Percentiles rank a stretch among this genome's conserved stretches.
Evolutionary conservation across 345 rosid species (phyloP).

Genomic region (Populus simonii): DNA sequence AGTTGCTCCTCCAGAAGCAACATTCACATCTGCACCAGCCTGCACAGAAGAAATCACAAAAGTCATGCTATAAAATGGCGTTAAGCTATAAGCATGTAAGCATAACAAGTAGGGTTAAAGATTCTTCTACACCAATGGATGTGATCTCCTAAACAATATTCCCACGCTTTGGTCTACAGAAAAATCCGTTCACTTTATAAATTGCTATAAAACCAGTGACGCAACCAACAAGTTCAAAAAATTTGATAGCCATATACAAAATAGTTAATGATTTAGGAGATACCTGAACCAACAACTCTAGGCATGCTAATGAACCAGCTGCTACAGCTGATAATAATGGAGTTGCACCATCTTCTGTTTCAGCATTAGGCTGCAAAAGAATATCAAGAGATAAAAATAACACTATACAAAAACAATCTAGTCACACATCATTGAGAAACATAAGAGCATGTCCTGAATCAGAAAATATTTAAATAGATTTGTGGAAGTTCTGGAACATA

Average conservation of each 20-base stretch:
- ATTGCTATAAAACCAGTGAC: neutral
- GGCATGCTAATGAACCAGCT: constrained; percentile 74
- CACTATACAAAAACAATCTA: neutral
- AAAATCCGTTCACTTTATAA: neutral
- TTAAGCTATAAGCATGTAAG: neutral
- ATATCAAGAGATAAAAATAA: neutral
- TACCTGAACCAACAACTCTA: constrained; percentile 74
- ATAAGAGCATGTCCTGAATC: neutral
- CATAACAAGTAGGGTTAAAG: neutral
- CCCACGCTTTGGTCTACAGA: neutral
- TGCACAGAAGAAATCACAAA: constrained; percentile 31
- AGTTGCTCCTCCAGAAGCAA: constrained; percentile 83
- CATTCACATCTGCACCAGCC: constrained; percentile 81
- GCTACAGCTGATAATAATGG: constrained; percentile 89
- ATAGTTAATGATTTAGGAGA: constrained; percentile 9
- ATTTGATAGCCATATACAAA: neutral
- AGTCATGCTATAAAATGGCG: neutral
- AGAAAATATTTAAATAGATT: too few relatives aligned
- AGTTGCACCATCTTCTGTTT: constrained; percentile 79
- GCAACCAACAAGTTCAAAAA: neutral
- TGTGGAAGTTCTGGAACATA: neutral
- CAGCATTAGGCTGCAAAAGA: constrained; percentile 77
- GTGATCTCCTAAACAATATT: neutral
- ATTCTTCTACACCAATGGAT: neutral
- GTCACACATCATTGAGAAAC: neutral